Conservation (phyloP, 306 rosid species). For the Gynostemma pentaphyllum region DNA sequence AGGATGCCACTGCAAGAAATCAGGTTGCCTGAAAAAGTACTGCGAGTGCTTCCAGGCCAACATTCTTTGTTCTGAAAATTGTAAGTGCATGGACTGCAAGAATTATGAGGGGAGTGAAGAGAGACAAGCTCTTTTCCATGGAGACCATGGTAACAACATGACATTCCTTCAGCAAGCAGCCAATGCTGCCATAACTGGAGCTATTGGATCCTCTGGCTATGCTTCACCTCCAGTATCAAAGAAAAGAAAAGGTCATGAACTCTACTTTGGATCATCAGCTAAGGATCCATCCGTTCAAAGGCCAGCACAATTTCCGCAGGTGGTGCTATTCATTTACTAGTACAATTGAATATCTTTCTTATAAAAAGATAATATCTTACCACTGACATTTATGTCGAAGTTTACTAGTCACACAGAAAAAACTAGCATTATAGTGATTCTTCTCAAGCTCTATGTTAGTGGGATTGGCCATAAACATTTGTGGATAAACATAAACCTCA, state of each 20-base stretch:
- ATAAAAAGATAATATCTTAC: neutral
- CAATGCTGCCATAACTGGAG: conserved; percentile 99
- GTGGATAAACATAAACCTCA: neutral
- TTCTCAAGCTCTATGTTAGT: neutral
- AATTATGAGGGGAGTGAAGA: conserved; percentile 99
- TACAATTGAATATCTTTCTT: neutral
- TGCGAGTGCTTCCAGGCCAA: conserved; percentile 99
- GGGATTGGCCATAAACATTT: neutral
- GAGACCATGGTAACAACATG: conserved; percentile 72
- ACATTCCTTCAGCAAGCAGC: conserved; percentile 85
- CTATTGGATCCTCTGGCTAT: conserved; percentile 92
- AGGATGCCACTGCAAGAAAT: conserved; percentile 98
- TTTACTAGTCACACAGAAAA: neutral
- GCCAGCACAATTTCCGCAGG: conserved; percentile 73
- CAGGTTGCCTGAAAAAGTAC: conserved; percentile 95
- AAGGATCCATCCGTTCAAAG: conserved; percentile 63
- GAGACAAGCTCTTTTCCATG: conserved; percentile 91
- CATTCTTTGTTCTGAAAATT: conserved; percentile 95
- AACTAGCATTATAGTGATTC: neutral
- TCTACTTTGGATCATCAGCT: conserved; percentile 47
- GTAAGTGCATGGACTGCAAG: conserved; percentile 98
- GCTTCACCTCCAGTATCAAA: conserved; percentile 68
- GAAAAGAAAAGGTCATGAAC: conserved; percentile 75
- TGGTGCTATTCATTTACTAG: conserved; percentile 22
- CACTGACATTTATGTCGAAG: neutral